Percentiles rank a stretch among this genome's conserved stretches.
Evolutionary conservation across 768 basidiomycete species (phyloP).

Genomic region (Pisolithus tinctorius): DNA sequence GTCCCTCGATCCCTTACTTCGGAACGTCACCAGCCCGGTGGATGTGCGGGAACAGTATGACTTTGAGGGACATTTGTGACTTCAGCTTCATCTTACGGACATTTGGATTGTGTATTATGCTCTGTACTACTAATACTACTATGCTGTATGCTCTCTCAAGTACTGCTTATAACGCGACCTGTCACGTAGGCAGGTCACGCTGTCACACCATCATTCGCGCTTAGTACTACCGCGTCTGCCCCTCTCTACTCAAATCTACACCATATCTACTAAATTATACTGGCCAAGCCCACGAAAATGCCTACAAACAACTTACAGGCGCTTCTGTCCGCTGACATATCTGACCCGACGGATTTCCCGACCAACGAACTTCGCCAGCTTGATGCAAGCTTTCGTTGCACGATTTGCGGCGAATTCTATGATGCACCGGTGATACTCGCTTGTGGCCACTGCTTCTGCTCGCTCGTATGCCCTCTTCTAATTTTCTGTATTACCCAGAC

Average conservation of each 20-base stretch:
- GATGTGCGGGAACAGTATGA: slow-evolving; percentile 36
- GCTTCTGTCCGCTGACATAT: slow-evolving; percentile 31
- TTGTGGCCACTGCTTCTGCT: slow-evolving; percentile 84
- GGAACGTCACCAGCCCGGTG: slow-evolving; percentile 43
- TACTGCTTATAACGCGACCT: neutral
- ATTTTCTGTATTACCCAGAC: neutral
- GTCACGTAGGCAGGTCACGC: no score
- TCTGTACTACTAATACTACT: slow-evolving; percentile 14
- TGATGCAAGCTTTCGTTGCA: slow-evolving; percentile 63
- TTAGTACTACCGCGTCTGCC: no score
- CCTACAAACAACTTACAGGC: slow-evolving; percentile 22
- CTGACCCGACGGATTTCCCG: slow-evolving; percentile 71
- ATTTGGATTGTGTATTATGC: slow-evolving; percentile 6
- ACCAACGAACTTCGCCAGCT: slow-evolving; percentile 50
- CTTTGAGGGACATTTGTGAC: slow-evolving; percentile 34
- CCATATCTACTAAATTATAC: no score
- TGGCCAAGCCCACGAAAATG: slow-evolving; percentile 4
- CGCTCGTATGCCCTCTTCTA: slow-evolving; percentile 41
- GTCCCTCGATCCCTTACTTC: slow-evolving; percentile 70
- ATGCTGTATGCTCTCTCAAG: slow-evolving; percentile 1
- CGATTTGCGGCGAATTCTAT: slow-evolving; percentile 71
- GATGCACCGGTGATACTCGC: slow-evolving; percentile 64
- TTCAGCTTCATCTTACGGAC: slow-evolving; percentile 5
- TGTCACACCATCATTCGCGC: no score
- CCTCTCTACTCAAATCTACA: neutral